Conservation (phyloP, 1,284 basidiomycete species). For the Sporisorium iseilematis-ciliati region DNA sequence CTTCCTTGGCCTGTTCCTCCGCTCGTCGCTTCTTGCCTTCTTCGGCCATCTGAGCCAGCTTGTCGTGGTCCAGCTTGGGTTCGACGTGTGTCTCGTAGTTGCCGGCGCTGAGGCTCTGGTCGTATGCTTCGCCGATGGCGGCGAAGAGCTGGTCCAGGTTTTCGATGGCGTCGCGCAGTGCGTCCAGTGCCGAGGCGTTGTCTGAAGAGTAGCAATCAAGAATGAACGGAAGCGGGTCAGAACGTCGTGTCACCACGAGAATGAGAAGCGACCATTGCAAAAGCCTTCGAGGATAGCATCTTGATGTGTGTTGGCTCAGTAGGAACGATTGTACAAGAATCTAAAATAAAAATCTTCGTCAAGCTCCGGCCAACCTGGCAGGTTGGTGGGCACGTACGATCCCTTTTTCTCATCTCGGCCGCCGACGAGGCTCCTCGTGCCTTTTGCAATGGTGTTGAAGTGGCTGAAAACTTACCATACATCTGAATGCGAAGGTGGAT, state of each 20-base stretch:
- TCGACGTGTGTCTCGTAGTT: constrained; percentile 57
- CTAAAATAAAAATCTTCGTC: constrained; percentile 54
- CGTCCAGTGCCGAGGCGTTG: constrained; percentile 56
- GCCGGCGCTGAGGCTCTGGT: constrained; percentile 49
- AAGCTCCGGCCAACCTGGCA: constrained; percentile 49
- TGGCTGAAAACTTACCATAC: constrained; percentile 81
- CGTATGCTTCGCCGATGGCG: constrained; percentile 61
- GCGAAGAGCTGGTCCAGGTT: constrained; percentile 63
- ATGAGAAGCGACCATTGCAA: constrained; percentile 17
- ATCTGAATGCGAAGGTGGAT: constrained; percentile 97
- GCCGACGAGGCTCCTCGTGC: background rate
- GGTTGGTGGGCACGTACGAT: constrained; percentile 49
- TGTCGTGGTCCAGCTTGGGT: constrained; percentile 52
- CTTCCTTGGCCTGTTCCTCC: constrained; percentile 41
- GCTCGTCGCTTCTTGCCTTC: constrained; percentile 45
- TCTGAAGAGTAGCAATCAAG: constrained; percentile 19
- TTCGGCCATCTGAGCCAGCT: constrained; percentile 37
- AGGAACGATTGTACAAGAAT: constrained; percentile 70
- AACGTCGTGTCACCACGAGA: background rate
- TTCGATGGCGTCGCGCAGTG: constrained; percentile 61
- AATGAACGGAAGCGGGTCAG: constrained; percentile 1
- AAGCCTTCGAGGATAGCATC: constrained; percentile 5
- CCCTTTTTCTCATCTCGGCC: constrained; percentile 57
- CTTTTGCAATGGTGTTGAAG: background rate
- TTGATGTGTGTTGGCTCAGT: constrained; percentile 59